A percentile compares a stretch with the other conserved stretches of the same genome.
These are phyloP conservation scores for Saturnispora silvae DNA, from an alignment of 805 yeast species.

Conservation along the genomic window DNA sequence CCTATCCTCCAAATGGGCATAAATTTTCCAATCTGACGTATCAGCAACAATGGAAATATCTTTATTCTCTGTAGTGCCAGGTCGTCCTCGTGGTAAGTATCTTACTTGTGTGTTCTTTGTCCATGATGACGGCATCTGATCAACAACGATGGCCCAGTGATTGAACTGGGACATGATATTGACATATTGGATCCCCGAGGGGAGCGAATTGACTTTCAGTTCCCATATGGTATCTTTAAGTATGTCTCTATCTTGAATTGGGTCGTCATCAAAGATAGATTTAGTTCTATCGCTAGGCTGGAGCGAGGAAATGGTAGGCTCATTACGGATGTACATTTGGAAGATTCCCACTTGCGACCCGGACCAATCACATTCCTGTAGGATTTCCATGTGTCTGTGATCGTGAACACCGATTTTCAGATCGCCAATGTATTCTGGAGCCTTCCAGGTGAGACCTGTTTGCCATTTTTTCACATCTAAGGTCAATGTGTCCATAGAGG, in stretches of 20 bases:
- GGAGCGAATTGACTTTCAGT: not conserved
- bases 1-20: no score
- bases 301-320: no score
- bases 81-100: not conserved
- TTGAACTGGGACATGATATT: no score
- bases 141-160: no score
- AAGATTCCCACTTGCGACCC: not conserved
- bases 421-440: not conserved
- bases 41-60: no score
- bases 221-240: not conserved
- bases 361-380: constrained; percentile 1
- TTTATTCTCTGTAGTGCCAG: no score
- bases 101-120: not conserved
- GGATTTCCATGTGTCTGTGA: not conserved
- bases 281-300: no score
- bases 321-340: not conserved
- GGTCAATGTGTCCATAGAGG: not conserved
- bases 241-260: no score
- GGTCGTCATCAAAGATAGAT: not conserved
- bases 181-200: no score
- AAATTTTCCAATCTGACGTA: no score
- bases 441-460: not conserved
- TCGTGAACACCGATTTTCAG: constrained; percentile 2
- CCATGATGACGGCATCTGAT: no score
- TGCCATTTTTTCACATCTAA: not conserved